Base-by-base conservation (phyloP, 768 basidiomycete species). In the Suillus subaureus region DNA sequence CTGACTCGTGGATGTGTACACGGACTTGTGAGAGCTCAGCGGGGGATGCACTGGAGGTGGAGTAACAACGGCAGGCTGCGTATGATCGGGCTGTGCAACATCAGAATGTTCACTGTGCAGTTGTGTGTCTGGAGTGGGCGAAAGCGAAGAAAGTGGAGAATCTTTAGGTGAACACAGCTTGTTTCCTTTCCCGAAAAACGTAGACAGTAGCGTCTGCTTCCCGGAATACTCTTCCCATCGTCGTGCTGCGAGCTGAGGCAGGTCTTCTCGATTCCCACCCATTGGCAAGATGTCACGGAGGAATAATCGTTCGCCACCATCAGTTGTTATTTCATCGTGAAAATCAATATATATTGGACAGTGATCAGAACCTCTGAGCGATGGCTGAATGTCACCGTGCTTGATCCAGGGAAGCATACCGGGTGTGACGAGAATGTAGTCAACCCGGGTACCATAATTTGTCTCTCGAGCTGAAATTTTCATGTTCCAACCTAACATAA, bases 321-420 rank as follows among this genome's bases (percentile, higher is more conserved):
- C 67, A 31, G 82, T 75, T 7, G 79, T 79, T 64, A 97, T 91
- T 67, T 90, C 83, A 68, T 99, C 94, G 71, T 92, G 84, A 18
- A 99, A 79, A 73, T 99, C 96, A 65, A 98, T 82, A 73, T 85
- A 97, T n/a, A 97, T 91, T 4, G 97, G 97, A 74, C 97, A 99
- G 73, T 99, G 97, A 78, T 99, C 97, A 23, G 96, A 97, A 11
- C 97, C 97, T 69, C 92, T 93, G 64, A 99, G 74, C 6, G 86
- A 82, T 11, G 92, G 89, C 70, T 92, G 91, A 63, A 97, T 97
- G 71, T 99, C 93, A 4, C 81, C 81, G 40, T 84, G 81, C 74
- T 94, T 94, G 72, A 99, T 84, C 97, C 96, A 99, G 0, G 93
- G 94, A 2, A 96, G 82, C 2, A 99, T 82, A 21, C 93, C 94